A percentile compares a stretch with the other conserved stretches of the same genome.
Conservation (phyloP, 2,329 filamentous ascomycete species). For the Alternaria ethzedia region DNA sequence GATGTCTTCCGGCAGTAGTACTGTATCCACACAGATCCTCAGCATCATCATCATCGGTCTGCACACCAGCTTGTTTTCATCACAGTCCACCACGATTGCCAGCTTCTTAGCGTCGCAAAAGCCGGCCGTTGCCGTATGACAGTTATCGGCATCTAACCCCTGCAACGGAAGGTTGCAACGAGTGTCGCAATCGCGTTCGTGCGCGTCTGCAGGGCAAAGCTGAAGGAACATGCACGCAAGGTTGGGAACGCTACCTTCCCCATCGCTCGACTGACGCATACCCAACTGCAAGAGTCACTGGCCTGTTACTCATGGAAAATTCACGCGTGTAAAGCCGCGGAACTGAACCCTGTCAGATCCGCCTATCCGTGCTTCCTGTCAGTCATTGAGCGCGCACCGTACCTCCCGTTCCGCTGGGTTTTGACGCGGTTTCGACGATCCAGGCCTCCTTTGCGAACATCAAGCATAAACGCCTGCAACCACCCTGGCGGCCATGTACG, state of each 20-base stretch:
- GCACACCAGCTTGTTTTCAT: slow-evolving; percentile 1
- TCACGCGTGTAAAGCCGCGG: slow-evolving; percentile 5
- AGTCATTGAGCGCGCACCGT: slow-evolving; percentile 11
- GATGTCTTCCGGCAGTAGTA: slow-evolving; percentile 4
- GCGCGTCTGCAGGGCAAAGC: background rate
- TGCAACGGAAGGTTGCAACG: slow-evolving; percentile 9
- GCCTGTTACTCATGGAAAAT: slow-evolving; percentile 5
- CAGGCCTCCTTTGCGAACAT: background rate
- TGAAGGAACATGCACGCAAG: background rate
- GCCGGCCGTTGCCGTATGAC: slow-evolving; percentile 4
- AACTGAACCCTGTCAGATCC: slow-evolving; percentile 9
- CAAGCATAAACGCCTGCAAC: background rate
- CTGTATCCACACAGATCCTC: slow-evolving; percentile 4
- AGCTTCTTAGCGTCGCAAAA: slow-evolving; percentile 1
- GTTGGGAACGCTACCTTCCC: background rate
- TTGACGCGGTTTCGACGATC: slow-evolving; percentile 3
- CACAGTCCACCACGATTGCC: background rate
- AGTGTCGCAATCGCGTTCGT: slow-evolving; percentile 3
- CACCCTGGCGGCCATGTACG: background rate
- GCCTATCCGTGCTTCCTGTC: slow-evolving; percentile 8
- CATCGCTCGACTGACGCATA: background rate
- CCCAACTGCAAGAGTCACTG: background rate
- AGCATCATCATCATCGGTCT: background rate
- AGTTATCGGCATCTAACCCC: slow-evolving; percentile 5
- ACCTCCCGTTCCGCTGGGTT: slow-evolving; percentile 16